A percentile compares a stretch with the other conserved stretches of the same genome.
Conservation (phyloP, 2,329 filamentous ascomycete species). For the Pezicula rhizophila region DNA sequence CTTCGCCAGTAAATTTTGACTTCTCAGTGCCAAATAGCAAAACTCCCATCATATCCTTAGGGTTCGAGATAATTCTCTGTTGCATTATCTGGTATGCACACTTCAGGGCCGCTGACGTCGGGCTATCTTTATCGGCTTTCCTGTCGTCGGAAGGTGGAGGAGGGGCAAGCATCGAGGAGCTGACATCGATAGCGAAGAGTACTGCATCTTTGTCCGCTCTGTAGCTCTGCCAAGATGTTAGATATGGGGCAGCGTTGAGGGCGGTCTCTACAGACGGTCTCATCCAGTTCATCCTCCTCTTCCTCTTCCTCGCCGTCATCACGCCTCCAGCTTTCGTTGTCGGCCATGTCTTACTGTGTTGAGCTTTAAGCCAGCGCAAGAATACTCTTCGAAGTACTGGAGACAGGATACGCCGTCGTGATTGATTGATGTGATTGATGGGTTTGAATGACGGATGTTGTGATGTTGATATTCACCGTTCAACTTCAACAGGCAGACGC, state of each 20-base stretch:
- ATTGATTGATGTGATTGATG: not conserved
- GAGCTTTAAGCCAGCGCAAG: not conserved
- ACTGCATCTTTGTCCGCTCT: constrained; percentile 95
- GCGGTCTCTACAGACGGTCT: constrained; percentile 39
- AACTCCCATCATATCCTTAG: constrained; percentile 95
- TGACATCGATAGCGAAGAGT: constrained; percentile 92
- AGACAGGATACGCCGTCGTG: too few species aligned
- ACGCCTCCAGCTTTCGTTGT: constrained; percentile 15
- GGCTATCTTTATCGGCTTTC: constrained; percentile 72
- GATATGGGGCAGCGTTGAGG: not conserved
- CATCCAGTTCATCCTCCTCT: constrained; percentile 62
- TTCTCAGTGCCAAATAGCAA: constrained; percentile 84
- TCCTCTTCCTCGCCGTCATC: constrained; percentile 55
- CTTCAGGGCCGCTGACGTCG: constrained; percentile 79
- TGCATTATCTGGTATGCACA: constrained; percentile 95
- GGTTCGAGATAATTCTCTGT: constrained; percentile 94
- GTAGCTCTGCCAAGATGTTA: constrained; percentile 57
- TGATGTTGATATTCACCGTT: not conserved
- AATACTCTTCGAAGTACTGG: not conserved
- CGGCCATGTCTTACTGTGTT: constrained; percentile 12
- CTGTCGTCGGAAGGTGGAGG: constrained; percentile 62
- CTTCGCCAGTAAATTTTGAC: constrained; percentile 69
- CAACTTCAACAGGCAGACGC: not conserved
- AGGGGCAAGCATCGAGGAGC: constrained; percentile 72
- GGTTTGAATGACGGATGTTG: not conserved